Base-by-base conservation (phyloP, 1,284 basidiomycete genomes). In the Trichosporon sp. region DNA sequence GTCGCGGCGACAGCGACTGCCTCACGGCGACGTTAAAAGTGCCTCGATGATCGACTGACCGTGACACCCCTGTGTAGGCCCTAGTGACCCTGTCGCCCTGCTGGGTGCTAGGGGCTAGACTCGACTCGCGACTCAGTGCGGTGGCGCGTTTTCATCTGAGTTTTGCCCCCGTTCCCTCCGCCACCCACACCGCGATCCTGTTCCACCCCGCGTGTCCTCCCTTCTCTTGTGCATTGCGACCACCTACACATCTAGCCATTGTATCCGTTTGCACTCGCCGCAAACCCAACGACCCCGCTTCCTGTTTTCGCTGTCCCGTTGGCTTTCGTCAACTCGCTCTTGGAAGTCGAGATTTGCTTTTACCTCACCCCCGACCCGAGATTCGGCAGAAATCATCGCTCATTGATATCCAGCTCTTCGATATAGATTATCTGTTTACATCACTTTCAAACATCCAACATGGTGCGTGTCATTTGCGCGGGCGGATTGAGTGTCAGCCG, bases 91-190 rank as follows among this genome's bases (percentile, higher is more conserved):
- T 26, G 26, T 26, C 26, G 32, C 56, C 56, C 56, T 61, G 56
- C 31, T 4, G 26, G 14, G 56, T 12, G 8, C 26, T 14, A 35
- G 59, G 59, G 59, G 31, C 59, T n/a, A n/a, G 59, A 63, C 31
- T 63, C 32, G 59, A 63, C 32, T 63, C 59, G 59, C 59, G 59
- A 63, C 59, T 26, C 59, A 37, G 59, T 63, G 59, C 32, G 59
- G 59, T 63, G 59, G 59, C 59, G 59, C 59, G 59, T 63, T 63
- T 63, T 63, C 59, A 35, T 63, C 59, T 63, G 56, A 2, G 32
- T 63, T 63, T 63, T 32, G 31, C 59, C 59, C 59, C 59, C 31
- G 31, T 19, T 40, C 31, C 59, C 59, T 63, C 59, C 59, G 59
- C 59, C 59, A 63, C 59, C 59, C 59, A n/a, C 59, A 32, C 59